Conservation (phyloP, 2,329 filamentous ascomycete genomes). For the Periconia sp. region DNA sequence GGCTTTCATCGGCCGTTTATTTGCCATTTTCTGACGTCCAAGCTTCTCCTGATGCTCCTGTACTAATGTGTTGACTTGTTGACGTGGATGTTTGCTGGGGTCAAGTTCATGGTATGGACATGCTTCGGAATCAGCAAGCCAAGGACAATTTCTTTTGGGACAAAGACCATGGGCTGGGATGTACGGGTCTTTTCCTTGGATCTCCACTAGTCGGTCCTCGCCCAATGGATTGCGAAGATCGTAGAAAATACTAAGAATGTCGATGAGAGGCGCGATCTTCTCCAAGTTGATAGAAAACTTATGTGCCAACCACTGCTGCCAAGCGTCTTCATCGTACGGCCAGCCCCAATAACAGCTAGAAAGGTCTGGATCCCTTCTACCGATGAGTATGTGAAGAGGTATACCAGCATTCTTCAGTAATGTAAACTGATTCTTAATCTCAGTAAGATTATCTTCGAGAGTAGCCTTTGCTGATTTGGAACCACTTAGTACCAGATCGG, state of each 20-base stretch:
- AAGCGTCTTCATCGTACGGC: conserved; percentile 18
- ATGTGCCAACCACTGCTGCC: conserved; percentile 16
- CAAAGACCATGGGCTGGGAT: conserved; percentile 10
- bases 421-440: conserved; percentile 13
- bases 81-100: conserved; percentile 7
- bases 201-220: conserved; percentile 13
- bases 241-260: conserved; percentile 31
- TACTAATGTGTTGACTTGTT: conserved; percentile 2
- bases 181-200: conserved; percentile 16
- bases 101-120: conserved; percentile 12
- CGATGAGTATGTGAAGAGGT: conserved; percentile 29
- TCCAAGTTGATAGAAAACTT: conserved; percentile 21
- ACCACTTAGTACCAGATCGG: conserved; percentile 1
- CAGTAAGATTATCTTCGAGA: neutral
- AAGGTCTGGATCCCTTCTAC: conserved; percentile 16
- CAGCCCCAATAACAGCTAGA: conserved; percentile 35
- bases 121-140: neutral
- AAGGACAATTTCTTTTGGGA: conserved; percentile 16
- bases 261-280: conserved; percentile 20
- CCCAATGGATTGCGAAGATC: conserved; percentile 30
- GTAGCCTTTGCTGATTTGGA: too few relatives aligned
- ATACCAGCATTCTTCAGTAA: conserved; percentile 19
- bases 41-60: neutral
- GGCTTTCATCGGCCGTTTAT: conserved; percentile 11
- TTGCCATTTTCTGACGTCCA: conserved; percentile 18